Base-by-base conservation (phyloP, 257 asterid genomes). In the Penstemon newberryi region DNA sequence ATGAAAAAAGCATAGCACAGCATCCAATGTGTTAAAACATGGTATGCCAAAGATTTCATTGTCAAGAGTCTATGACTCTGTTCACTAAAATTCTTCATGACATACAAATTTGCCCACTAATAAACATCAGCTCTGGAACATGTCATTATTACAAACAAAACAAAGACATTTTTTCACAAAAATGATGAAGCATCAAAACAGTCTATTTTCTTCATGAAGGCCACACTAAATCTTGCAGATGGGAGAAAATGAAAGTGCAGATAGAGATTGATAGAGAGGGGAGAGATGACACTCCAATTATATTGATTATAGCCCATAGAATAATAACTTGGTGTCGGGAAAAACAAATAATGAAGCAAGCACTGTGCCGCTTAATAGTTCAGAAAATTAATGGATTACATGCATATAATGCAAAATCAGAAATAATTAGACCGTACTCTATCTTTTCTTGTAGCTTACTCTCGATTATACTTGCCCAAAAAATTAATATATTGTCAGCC, bases 351-450 rank as follows among this genome's bases (percentile, higher is more conserved):
- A 25, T n/a, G 65, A 9, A 0, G 40, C 42, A 8, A 38, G 41
- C 42, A 59, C 11, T 61, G 8, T 6, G 12, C 52, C 38, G 38
- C 19, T 9, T n/a, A 56, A 12, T 56, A 44, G 39, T 15, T 36
- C 49, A 64, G 45, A 39, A 13, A 65, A 19, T 18, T 12, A 25
- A 25, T 25, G 33, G 33, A 12, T 12, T 47, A 6, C 25, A 7
- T 25, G 60, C 43, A 15, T 13, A 55, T 4, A 18, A 53, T 42
- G 45, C 9, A 12, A 6, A 36, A 52, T 3, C 8, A 25, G 36
- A 72, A 70, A 64, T 49, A 72, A n/a, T 49, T 64, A 64, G 40
- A 18, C 49, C 51, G 33, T 45, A 49, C 8, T 51, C 40, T 11
- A 15, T 15, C 58, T 11, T 45, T 5, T 3, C 25, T 12, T 57